A percentile compares a stretch with the other conserved stretches of the same genome.
Conservation (phyloP, 495 filamentous ascomycete genomes). For the Penicillium macrosclerotiorum region DNA sequence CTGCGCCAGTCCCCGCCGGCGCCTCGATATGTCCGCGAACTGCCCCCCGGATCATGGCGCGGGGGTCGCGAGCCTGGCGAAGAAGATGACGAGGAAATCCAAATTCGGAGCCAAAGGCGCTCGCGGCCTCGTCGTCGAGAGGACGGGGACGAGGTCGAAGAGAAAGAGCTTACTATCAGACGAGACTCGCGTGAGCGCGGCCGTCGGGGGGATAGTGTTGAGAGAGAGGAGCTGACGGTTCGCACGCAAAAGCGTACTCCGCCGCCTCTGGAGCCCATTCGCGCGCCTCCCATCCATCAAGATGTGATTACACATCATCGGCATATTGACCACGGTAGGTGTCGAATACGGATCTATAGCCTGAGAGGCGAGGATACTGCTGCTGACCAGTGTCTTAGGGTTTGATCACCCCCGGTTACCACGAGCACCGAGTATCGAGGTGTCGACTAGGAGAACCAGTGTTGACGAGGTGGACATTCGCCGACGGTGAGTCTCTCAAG, state of each 20-base stretch:
- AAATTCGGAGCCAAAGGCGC: conserved; percentile 3
- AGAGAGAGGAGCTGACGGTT: conserved; percentile 1
- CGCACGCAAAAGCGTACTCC: conserved; percentile 25
- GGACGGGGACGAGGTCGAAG: conserved; percentile 1
- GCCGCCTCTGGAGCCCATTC: conserved; percentile 55
- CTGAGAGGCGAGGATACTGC: too few relatives aligned
- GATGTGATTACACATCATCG: conserved; percentile 84
- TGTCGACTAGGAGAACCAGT: conserved; percentile 25
- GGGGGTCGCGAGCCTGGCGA: conserved; percentile 5
- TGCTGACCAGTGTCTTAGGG: conserved; percentile 17
- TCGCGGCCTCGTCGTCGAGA: conserved; percentile 1
- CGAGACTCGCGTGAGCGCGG: conserved; percentile 19
- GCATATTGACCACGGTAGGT: conserved; percentile 79
- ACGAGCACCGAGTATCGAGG: conserved; percentile 35
- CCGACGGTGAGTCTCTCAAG: conserved; percentile 26
- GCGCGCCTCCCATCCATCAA: conserved; percentile 69
- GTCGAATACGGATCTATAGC: too few relatives aligned
- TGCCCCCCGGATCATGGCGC: too few relatives aligned
- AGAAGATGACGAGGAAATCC: conserved; percentile 13
- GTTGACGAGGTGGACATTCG: conserved; percentile 54
- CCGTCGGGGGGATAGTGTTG: not conserved
- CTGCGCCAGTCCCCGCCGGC: conserved; percentile 5
- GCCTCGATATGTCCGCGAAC: conserved; percentile 5
- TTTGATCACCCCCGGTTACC: conserved; percentile 29
- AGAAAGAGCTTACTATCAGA: conserved; percentile 2